Evolutionary conservation across 257 asterid species (phyloP), one percentile per base, ranked within the genome.

Genomic region (Voacanga thouarsii): DNA sequence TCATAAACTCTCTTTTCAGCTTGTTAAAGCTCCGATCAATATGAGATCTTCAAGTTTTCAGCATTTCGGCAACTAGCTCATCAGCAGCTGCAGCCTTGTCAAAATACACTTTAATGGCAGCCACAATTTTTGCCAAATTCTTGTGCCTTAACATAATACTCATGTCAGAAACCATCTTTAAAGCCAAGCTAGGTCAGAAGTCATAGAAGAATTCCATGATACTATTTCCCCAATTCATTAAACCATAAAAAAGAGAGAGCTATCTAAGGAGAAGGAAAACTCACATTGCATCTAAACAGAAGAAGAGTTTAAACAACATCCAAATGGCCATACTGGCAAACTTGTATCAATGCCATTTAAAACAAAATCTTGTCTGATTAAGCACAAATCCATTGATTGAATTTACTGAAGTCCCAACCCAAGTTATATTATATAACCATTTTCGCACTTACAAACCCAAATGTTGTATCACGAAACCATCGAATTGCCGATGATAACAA

Each of bases 271-370:
- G 7, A 63, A 60, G 41, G 64, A 71, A 79, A 50, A 80, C 96
- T 91, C 85, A 96, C 99, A 79, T 92, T 93, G 92, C 98, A 93
- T 91, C 90, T 87, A 87, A 92, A 93, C 49, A 96, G 96, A 84
- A 96, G 95, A 82, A 96, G 98, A 60, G 97, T 93, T 79, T 96
- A 98, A 70, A 92, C 97, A 84, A 91, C 98, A 90, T 94, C 97
- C 97, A 97, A 94, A 75, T 90, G 97, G 71, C 97, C 97, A 77
- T 94, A 91, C 47, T 96, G 87, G 80, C 98, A 94, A 0, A 96
- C 98, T 88, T 94, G 97, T 97, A 91, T 94, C 91, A 94, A 80
- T 60, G 98, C 98, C 68, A 97, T 94, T 97, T 94, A 81, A 44
- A 73, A 80, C 75, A 69, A 80, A 75, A 64, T 82, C 68, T 51